Percentiles rank a stretch among this genome's conserved stretches.
phyloP scores from a whole-genome alignment of 1,284 basidiomycete genomes.

The Mycosarcoma maydis region DNA sequence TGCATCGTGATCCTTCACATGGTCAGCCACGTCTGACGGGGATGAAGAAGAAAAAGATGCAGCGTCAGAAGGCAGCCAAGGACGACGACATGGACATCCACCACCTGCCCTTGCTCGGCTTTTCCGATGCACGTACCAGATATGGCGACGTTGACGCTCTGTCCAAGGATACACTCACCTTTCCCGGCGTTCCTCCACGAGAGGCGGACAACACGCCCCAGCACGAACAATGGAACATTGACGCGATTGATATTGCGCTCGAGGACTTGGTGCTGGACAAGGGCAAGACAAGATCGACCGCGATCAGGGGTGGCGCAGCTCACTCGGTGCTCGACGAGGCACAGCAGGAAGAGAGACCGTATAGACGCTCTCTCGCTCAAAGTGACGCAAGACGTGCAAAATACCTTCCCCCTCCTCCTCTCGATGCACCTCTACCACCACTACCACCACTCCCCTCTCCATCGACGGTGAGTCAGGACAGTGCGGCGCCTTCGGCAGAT shows the following conservation, averaged over 20 bases:
- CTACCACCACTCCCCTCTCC: constrained; percentile 13
- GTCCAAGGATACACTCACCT: constrained; percentile 18
- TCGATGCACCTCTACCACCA: constrained; percentile 12
- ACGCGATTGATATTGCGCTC: constrained; percentile 37
- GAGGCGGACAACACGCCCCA: not conserved
- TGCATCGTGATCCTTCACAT: constrained; percentile 16
- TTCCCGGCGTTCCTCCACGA: constrained; percentile 30
- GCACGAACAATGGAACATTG: constrained; percentile 42
- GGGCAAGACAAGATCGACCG: constrained; percentile 7
- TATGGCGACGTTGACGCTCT: constrained; percentile 6
- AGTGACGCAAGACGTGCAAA: constrained; percentile 13
- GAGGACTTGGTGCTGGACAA: constrained; percentile 35
- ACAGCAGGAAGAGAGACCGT: constrained; percentile 15
- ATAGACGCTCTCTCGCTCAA: not conserved
- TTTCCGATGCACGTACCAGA: constrained; percentile 10
- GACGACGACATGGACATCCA: constrained; percentile 14
- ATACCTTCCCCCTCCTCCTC: not conserved
- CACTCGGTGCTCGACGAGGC: constrained; percentile 35
- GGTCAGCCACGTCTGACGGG: constrained; percentile 29
- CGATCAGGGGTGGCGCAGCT: constrained; percentile 7
- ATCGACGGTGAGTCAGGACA: not conserved
- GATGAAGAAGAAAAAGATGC: constrained; percentile 42
- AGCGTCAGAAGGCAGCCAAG: constrained; percentile 10
- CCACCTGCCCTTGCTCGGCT: constrained; percentile 29
- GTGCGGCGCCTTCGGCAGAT: not conserved